Evolutionary conservation across 1,139 yeast species (phyloP).

Genomic region (Hyphopichia fennica): DNA sequence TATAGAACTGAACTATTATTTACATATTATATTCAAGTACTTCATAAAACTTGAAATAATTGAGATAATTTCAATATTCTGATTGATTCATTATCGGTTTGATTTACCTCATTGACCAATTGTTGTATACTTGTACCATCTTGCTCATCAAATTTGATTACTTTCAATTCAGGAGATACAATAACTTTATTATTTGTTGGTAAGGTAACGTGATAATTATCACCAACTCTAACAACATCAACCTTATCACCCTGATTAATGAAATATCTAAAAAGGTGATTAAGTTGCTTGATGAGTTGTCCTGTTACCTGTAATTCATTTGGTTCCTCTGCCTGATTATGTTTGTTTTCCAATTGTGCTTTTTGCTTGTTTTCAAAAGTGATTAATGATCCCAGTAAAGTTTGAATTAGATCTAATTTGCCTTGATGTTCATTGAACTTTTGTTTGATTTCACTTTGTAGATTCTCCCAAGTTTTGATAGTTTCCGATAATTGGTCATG

Average conservation of each 20-base stretch:
- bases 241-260: not conserved
- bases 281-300: conserved; percentile 3
- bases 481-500: not conserved
- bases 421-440: not conserved
- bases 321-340: not conserved
- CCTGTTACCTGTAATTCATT: conserved; percentile 1
- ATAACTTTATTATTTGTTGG: not conserved
- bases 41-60: not conserved
- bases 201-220: not conserved
- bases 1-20: not conserved
- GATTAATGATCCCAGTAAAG: not conserved
- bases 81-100: not conserved
- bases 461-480: not conserved
- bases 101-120: not conserved
- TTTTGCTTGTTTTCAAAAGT: not conserved
- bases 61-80: not conserved
- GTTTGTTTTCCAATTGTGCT: no score
- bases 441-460: not conserved
- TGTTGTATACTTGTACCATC: not conserved
- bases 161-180: not conserved
- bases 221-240: not conserved
- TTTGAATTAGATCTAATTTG: not conserved
- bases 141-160: not conserved
- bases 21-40: not conserved
- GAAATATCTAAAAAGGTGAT: not conserved